phyloP scores from a whole-genome alignment of 441 rosid genomes.

The Raphanus hybrid region DNA sequence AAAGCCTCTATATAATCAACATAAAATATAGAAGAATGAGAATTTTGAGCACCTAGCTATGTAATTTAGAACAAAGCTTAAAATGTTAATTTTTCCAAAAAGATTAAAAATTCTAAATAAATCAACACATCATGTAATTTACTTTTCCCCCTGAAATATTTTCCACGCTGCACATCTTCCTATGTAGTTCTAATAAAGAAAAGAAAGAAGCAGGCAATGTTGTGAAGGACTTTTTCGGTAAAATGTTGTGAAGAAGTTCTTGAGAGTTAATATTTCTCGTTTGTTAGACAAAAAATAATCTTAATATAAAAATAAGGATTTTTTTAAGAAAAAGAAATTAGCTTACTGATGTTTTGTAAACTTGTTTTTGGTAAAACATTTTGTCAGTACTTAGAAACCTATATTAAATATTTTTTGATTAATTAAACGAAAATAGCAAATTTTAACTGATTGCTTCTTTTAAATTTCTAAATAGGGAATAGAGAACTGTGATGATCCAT shows the following conservation, averaged over 20 bases:
- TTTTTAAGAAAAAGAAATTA: neutral
- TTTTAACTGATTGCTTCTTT: neutral
- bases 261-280: neutral
- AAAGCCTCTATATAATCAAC: neutral
- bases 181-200: neutral
- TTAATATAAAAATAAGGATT: neutral
- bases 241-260: neutral
- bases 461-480: slow-evolving; percentile 2
- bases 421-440: neutral
- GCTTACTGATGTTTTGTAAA: neutral
- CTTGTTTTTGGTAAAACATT: neutral
- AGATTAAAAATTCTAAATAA: neutral
- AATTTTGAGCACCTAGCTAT: neutral
- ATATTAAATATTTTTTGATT: neutral
- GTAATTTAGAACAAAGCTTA: neutral
- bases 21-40: neutral
- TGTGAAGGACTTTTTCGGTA: neutral
- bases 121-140: neutral
- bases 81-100: neutral
- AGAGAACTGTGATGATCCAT: neutral
- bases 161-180: neutral
- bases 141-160: neutral
- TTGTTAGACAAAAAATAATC: neutral
- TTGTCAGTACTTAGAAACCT: neutral
- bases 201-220: neutral